phyloP scores from a whole-genome alignment of 2,329 filamentous ascomycete species.

The Bimuria novae-zelandiae region DNA sequence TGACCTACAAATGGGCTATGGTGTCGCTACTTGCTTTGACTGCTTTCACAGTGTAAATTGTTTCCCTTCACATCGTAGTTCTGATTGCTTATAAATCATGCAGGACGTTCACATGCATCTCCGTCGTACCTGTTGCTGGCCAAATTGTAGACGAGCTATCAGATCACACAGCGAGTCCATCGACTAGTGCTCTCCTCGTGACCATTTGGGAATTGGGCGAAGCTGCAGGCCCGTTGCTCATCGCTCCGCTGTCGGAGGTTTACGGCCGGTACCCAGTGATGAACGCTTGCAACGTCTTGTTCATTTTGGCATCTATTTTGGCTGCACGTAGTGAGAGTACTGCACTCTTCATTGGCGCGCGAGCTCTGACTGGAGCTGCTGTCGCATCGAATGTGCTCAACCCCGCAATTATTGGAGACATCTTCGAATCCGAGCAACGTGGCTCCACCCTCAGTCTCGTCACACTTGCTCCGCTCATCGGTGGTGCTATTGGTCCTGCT shows the following conservation, averaged over 20 bases:
- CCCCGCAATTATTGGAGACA: constrained; percentile 67
- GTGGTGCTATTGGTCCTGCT: constrained; percentile 62
- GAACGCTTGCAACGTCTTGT: constrained; percentile 48
- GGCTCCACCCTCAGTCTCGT: constrained; percentile 63
- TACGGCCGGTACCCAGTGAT: constrained; percentile 40
- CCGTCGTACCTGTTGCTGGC: constrained; percentile 41
- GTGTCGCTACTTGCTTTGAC: constrained; percentile 39
- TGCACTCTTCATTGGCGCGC: constrained; percentile 47
- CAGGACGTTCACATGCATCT: constrained; percentile 46
- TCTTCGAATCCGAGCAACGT: constrained; percentile 62
- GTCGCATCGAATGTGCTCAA: constrained; percentile 61
- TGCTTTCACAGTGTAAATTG: constrained; percentile 42
- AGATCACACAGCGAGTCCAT: constrained; percentile 25
- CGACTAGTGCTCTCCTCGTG: constrained; percentile 37
- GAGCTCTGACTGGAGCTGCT: constrained; percentile 51
- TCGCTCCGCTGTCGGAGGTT: constrained; percentile 41
- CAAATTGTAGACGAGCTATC: constrained; percentile 40
- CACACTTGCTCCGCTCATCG: constrained; percentile 61
- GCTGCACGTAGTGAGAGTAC: constrained; percentile 46
- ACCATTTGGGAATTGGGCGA: constrained; percentile 46
- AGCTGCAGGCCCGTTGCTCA: constrained; percentile 41
- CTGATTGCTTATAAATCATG: constrained; percentile 13
- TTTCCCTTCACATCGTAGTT: neutral
- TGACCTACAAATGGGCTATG: constrained; percentile 38
- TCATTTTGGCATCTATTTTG: constrained; percentile 50